Evolutionary conservation across 2,329 filamentous ascomycete species (phyloP), one percentile per base, ranked within the genome.

Genomic region (Colletotrichum sp.): DNA sequence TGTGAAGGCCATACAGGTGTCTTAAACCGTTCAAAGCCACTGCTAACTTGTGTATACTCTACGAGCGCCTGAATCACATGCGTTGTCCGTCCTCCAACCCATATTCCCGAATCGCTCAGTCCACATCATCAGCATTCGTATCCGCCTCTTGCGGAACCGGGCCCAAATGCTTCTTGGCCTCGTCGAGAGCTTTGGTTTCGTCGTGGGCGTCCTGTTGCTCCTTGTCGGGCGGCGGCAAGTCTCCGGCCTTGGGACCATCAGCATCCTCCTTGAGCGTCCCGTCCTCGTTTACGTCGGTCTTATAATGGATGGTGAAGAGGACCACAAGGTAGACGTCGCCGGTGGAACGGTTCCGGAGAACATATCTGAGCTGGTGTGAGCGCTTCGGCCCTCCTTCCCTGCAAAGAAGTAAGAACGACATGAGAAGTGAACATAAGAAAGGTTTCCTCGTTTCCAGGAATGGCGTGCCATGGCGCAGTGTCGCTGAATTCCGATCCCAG

Each of bases 341-440:
- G 0, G 95, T 96, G 27, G 88, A 85, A 77, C 92, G 92, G 85
- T 98, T 95, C 82, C 96, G 96, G 82, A 99, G 90, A 75, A 98
- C 95, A 86, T 99, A 98, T 90, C 96, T 96, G 86, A 98, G 91
- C 79, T 93, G 90, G 86, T 98, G 95, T 88, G 95, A 94, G 89
- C 94, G 95, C 83, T 91, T 90, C 80, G 81, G 80, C 65, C 76
- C 77, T 55, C 32, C 74, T 65, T 82, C 79, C 80, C 83, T 82
- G 73, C 59, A 68, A 74, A 73, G 49, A 69, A 69, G 64, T 61
- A 69, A 82, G 79, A 82, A 75, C 79, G 69, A 55, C 68, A 72
- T 70, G 72, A 64, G 62, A 64, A 34, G 32, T 68, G 69, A 68
- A 69, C n/a, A 29, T 72, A 74, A 36, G 25, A 69, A 25, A 25